phyloP scores from a whole-genome alignment of 2,329 filamentous ascomycete species.

The Fonsecaea pedrosoi region DNA sequence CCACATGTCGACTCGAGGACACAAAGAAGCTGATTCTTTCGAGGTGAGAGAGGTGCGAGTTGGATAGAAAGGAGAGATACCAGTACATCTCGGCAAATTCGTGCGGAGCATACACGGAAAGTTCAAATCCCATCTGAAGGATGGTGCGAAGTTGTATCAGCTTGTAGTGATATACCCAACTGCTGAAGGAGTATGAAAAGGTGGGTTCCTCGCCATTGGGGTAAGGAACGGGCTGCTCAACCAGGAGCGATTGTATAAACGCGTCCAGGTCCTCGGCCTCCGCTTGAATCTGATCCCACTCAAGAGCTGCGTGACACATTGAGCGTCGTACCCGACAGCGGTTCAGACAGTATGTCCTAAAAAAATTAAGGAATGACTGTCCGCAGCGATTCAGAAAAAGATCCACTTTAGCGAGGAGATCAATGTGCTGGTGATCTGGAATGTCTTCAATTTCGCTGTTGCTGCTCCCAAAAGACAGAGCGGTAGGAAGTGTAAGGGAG shows the following conservation, averaged over 20 bases:
- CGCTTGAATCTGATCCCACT: constrained; percentile 83
- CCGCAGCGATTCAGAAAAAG: constrained; percentile 62
- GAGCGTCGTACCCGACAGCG: constrained; percentile 85
- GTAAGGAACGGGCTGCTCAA: constrained; percentile 66
- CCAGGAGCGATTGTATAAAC: constrained; percentile 66
- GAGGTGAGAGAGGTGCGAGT: constrained; percentile 71
- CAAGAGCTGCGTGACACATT: constrained; percentile 80
- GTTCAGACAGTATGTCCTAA: constrained; percentile 87
- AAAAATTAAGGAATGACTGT: constrained; percentile 80
- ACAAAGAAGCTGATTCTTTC: constrained; percentile 75
- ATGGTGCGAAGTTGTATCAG: constrained; percentile 86
- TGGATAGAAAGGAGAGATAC: constrained; percentile 78
- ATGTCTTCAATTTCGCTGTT: constrained; percentile 78
- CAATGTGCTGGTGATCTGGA: constrained; percentile 74
- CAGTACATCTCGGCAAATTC: constrained; percentile 91
- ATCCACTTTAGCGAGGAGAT: constrained; percentile 77
- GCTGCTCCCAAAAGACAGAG: constrained; percentile 70
- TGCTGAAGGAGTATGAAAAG: constrained; percentile 76
- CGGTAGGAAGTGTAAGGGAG: constrained; percentile 74
- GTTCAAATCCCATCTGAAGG: constrained; percentile 90
- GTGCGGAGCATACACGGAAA: constrained; percentile 84
- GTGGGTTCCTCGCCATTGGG: constrained; percentile 59
- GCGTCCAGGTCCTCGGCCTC: constrained; percentile 78
- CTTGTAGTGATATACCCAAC: constrained; percentile 91
- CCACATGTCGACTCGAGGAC: constrained; percentile 38